Evolutionary conservation across 768 basidiomycete species (phyloP), one percentile per base, ranked within the genome.

Genomic region (Tricholoma bakamatsutake): DNA sequence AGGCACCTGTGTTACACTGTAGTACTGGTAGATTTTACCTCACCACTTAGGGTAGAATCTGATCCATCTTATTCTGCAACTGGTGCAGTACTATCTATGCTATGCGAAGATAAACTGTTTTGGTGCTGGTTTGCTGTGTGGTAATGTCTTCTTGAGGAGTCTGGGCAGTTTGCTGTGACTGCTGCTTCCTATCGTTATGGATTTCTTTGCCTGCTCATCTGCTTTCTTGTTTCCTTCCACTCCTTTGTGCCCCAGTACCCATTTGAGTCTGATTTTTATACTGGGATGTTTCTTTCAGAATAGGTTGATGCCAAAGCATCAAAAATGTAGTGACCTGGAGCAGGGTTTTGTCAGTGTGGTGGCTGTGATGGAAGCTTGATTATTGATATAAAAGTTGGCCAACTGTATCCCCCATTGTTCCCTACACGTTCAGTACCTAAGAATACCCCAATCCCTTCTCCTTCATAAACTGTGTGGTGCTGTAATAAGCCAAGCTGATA

Each of bases 201-300:
- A 68, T 13, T 52, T 27, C 51, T 65, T 67, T 1, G 65, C 69
- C 39, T 51, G 39, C 13, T 46, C 27, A 39, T 69, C n/a, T n/a
- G n/a, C n/a, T n/a, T n/a, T n/a, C n/a, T n/a, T n/a, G n/a, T n/a
- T n/a, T n/a, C n/a, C n/a, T 10, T 31, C 50, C 4, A 70, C 60
- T 7, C 61, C 61, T 6, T 35, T 50, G 57, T 69, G 68, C 0
- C 67, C 66, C 17, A 64, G 63, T 4, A 57, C 59, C 69, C 69
- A 70, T 1, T 21, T 39, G 4, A 66, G 18, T 1, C 4, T 28
- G 0, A 66, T n/a, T 9, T 18, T 55, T 5, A 52, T 47, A 5
- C 4, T 47, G 0, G 30, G 52, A 17, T 37, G 60, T 5, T 8
- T 35, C 17, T 55, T 48, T 21, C 34, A 24, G 1, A 47, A 15